A percentile compares a stretch with the other conserved stretches of the same genome.
phyloP scores from a whole-genome alignment of 257 asterid genomes.

The Ligustrum vulgare region DNA sequence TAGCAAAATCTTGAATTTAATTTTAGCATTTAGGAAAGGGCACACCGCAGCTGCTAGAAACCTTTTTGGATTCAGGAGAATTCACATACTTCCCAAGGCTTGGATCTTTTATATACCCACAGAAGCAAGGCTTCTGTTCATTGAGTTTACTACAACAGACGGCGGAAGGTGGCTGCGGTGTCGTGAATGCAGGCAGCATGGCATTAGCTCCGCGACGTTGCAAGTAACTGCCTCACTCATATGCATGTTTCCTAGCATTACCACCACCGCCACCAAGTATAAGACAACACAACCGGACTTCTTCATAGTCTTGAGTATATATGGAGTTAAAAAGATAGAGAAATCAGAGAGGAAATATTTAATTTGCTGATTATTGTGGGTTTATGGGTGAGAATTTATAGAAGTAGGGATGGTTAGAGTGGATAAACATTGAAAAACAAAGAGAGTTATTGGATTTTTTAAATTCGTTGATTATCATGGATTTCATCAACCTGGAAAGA shows the following conservation, averaged over 20 bases:
- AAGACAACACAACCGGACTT: not conserved
- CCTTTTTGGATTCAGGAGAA: constrained; percentile 18
- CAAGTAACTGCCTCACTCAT: constrained; percentile 13
- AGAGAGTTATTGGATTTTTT: too few relatives aligned
- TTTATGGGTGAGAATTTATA: too few relatives aligned
- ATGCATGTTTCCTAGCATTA: not conserved
- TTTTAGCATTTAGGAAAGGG: constrained; percentile 15
- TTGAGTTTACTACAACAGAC: constrained; percentile 27
- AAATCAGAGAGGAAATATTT: too few relatives aligned
- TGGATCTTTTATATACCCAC: constrained; percentile 27
- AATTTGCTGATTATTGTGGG: too few relatives aligned
- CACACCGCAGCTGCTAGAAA: constrained; percentile 22
- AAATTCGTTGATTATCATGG: too few relatives aligned
- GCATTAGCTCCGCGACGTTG: constrained; percentile 13
- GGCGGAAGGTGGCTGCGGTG: constrained; percentile 16
- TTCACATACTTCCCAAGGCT: constrained; percentile 1
- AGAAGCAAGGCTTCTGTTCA: constrained; percentile 31
- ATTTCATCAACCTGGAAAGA: too few relatives aligned
- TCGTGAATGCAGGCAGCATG: constrained; percentile 20
- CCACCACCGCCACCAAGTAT: not conserved
- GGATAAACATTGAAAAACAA: too few relatives aligned
- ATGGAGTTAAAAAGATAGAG: too few relatives aligned
- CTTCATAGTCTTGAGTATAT: constrained; percentile 1
- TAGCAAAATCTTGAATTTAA: too few relatives aligned
- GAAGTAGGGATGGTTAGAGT: too few relatives aligned